Conservation (phyloP, 2,329 filamentous ascomycete genomes). For the Helminthosporium solani region DNA sequence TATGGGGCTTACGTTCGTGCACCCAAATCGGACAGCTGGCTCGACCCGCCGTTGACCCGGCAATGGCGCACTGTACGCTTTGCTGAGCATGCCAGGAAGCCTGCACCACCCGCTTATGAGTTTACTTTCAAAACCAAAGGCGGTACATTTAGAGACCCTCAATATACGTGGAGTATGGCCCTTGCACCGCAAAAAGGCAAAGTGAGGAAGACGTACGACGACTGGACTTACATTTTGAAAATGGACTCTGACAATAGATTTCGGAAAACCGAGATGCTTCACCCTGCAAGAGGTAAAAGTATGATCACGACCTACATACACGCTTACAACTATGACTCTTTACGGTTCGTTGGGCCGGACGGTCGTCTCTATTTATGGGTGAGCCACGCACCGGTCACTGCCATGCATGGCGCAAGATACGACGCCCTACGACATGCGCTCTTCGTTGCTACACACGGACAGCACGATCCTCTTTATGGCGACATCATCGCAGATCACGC, state of each 20-base stretch:
- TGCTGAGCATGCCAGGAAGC: conserved; percentile 13
- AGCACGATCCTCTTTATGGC: conserved; percentile 33
- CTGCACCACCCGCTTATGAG: conserved; percentile 18
- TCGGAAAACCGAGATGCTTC: conserved; percentile 29
- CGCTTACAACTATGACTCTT: conserved; percentile 33
- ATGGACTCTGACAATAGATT: conserved; percentile 22
- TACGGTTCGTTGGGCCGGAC: conserved; percentile 33
- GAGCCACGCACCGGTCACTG: conserved; percentile 26
- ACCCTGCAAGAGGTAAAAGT: conserved; percentile 14
- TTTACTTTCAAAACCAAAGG: conserved; percentile 29
- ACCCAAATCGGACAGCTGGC: conserved; percentile 22
- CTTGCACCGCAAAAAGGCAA: conserved; percentile 7
- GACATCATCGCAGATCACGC: conserved; percentile 39
- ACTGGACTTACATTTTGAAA: conserved; percentile 32
- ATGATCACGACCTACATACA: conserved; percentile 35
- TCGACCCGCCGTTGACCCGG: conserved; percentile 22
- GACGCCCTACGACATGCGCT: conserved; percentile 36
- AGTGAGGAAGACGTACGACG: conserved; percentile 1
- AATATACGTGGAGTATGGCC: conserved; percentile 31
- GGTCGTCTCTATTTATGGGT: conserved; percentile 34
- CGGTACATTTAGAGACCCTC: conserved; percentile 27
- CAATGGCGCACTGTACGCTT: conserved; percentile 26
- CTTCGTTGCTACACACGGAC: conserved; percentile 21
- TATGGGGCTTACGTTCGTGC: conserved; percentile 18
- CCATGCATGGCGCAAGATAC: conserved; percentile 25